These are phyloP conservation scores for Aspergillus hancockii DNA, from an alignment of 495 filamentous ascomycete species.

Conservation along the genomic window DNA sequence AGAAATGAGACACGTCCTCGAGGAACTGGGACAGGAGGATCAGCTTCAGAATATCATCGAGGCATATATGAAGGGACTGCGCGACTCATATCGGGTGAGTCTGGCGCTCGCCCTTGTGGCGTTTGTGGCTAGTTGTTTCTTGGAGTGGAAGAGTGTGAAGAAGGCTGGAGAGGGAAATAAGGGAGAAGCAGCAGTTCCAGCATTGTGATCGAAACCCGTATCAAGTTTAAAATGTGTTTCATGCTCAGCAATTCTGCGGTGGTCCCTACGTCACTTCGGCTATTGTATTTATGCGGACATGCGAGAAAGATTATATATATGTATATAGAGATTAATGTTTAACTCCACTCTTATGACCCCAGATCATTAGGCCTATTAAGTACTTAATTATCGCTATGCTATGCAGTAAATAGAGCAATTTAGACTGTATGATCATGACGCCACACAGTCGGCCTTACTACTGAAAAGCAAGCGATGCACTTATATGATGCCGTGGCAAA, in stretches of 20 bases:
- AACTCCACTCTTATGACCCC: neutral
- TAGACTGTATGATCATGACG: too few relatives aligned
- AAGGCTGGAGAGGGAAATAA: constrained; percentile 9
- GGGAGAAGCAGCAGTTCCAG: neutral
- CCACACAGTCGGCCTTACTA: too few relatives aligned
- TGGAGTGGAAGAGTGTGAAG: constrained; percentile 56
- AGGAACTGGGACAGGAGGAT: constrained; percentile 24
- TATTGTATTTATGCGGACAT: neutral
- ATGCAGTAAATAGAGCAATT: neutral
- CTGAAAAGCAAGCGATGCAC: too few relatives aligned
- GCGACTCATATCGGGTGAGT: constrained; percentile 29
- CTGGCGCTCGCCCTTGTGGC: constrained; percentile 37
- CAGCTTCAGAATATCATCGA: constrained; percentile 28
- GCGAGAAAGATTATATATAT: neutral
- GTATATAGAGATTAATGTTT: neutral
- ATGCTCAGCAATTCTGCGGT: too few relatives aligned
- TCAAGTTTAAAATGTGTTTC: too few relatives aligned
- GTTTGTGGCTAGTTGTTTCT: constrained; percentile 38
- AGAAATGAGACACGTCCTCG: constrained; percentile 48
- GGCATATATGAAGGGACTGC: constrained; percentile 32
- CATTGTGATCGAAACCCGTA: neutral
- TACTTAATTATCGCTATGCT: too few relatives aligned
- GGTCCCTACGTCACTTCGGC: too few relatives aligned
- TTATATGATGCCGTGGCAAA: neutral
- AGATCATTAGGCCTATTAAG: too few relatives aligned